phyloP scores from a whole-genome alignment of 192 early-diverging fungal genomes.

The Coemansia sp. region DNA sequence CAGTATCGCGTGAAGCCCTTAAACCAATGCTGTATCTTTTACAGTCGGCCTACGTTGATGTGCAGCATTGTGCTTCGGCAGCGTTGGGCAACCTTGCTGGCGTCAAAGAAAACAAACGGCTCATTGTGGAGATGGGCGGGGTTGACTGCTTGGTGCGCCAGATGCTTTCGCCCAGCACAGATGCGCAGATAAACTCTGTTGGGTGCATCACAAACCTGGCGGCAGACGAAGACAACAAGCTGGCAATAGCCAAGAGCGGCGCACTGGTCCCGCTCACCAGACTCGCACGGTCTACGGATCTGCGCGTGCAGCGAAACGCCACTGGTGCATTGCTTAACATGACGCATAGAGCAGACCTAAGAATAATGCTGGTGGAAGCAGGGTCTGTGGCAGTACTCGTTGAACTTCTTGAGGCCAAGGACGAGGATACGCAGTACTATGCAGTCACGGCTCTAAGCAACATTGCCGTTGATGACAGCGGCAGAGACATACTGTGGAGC shows the following conservation, averaged over 20 bases:
- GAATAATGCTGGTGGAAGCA: slow-evolving; percentile 69
- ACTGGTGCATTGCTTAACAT: slow-evolving; percentile 89
- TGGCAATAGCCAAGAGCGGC: slow-evolving; percentile 75
- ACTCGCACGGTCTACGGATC: slow-evolving; percentile 74
- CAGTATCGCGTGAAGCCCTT: slow-evolving; percentile 65
- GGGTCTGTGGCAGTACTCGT: slow-evolving; percentile 77
- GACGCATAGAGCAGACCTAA: slow-evolving; percentile 81
- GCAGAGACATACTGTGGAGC: slow-evolving; percentile 62
- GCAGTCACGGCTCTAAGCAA: slow-evolving; percentile 82
- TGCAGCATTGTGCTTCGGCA: slow-evolving; percentile 76
- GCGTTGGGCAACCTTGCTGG: slow-evolving; percentile 79
- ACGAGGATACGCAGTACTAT: slow-evolving; percentile 84
- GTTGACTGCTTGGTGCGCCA: slow-evolving; percentile 75
- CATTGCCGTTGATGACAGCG: slow-evolving; percentile 73
- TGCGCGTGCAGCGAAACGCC: slow-evolving; percentile 84
- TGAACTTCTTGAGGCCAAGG: slow-evolving; percentile 66
- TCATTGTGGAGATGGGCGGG: slow-evolving; percentile 78
- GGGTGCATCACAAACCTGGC: slow-evolving; percentile 92
- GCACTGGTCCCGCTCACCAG: slow-evolving; percentile 71
- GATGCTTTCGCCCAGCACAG: slow-evolving; percentile 75
- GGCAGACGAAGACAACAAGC: slow-evolving; percentile 79
- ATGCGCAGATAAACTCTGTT: slow-evolving; percentile 87
- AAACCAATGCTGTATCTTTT: slow-evolving; percentile 77
- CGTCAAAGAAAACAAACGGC: slow-evolving; percentile 70
- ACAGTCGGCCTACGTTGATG: slow-evolving; percentile 72